Evolutionary conservation across 2,329 filamentous ascomycete species (phyloP), one percentile per base, ranked within the genome.

Genomic region (Colletotrichum higginsianum): DNA sequence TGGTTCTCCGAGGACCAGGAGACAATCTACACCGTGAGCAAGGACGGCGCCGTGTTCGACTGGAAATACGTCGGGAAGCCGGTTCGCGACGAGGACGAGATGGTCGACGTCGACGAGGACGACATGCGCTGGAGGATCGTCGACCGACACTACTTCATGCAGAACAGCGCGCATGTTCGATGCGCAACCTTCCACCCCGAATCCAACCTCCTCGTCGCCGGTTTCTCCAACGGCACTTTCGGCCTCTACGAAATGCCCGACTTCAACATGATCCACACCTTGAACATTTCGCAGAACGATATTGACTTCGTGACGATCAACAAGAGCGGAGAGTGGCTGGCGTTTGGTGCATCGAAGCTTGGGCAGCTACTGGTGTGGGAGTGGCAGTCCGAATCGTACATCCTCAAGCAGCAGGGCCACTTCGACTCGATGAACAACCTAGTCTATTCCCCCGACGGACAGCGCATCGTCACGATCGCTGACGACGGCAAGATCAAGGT

Each of bases 401-500:
- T 99, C 70, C 86, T 99, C 58, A 99, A 99, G 83, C 96, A 99
- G 79, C 96, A 98, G 82, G 96, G 96, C 0, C 96, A 99, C 82
- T 95, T 98, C 75, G 96, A 99, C 80, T 93, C 94, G 2, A 95
- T 98, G 90, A 98, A 98, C 81, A 90, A 95, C 0, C 86, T 99
- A 4, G 92, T 93, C 11, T 99, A 98, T 82, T 96, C 96, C 6
- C 95, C 96, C 0, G 96, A 98, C 78, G 96, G 96, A 5, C 94
- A 97, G 78, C 92, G 93, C 49, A 94, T 99, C 74, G 92, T 99
- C 71, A 99, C 96, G 0, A 93, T 94, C 2, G 94, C 96, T 2
- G 97, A 99, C 77, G 97, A 99, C 80, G 96, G 96, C 63, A 98
- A 98, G 83, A 93, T 99, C 81, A 99, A 99, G 81, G 94, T 99